Evolutionary conservation across 768 basidiomycete genomes (phyloP).

Genomic region (Mycena haematopus): DNA sequence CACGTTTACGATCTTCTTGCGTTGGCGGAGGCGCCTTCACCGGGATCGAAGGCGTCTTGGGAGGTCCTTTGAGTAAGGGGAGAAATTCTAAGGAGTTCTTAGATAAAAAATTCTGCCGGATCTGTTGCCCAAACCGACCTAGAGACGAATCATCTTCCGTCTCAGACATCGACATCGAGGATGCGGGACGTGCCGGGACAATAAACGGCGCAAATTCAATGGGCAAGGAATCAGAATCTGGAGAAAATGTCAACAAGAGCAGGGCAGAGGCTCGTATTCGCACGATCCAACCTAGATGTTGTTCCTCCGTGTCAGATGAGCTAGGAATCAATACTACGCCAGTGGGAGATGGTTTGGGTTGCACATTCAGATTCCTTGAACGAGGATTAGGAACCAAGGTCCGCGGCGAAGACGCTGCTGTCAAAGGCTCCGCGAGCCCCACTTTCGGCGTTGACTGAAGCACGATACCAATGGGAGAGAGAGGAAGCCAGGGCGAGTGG

Average conservation of each 20-base stretch:
- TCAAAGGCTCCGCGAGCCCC: neutral
- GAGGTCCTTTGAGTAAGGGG: neutral
- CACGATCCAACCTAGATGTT: neutral
- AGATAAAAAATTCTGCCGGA: neutral
- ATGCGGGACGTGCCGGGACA: neutral
- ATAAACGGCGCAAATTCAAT: neutral
- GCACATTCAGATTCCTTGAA: no score
- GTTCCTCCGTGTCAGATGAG: conserved; percentile 26
- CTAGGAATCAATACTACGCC: conserved; percentile 19
- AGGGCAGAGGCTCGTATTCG: neutral
- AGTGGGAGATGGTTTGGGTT: conserved; percentile 2
- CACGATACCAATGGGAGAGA: neutral
- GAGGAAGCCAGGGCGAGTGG: neutral
- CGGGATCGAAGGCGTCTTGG: neutral
- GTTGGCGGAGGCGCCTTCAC: neutral
- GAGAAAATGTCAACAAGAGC: neutral
- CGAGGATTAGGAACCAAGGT: neutral
- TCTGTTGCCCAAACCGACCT: conserved; percentile 2
- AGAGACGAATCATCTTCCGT: conserved; percentile 19
- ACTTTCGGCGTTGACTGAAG: neutral
- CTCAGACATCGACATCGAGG: conserved; percentile 14
- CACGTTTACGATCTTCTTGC: neutral
- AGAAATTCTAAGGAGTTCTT: neutral
- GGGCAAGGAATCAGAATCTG: neutral
- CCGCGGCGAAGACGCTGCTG: neutral